A percentile compares a stretch with the other conserved stretches of the same genome.
These are phyloP conservation scores for Posidonia oceanica DNA, from an alignment of 116 monocot genomes.

Conservation along the genomic window DNA sequence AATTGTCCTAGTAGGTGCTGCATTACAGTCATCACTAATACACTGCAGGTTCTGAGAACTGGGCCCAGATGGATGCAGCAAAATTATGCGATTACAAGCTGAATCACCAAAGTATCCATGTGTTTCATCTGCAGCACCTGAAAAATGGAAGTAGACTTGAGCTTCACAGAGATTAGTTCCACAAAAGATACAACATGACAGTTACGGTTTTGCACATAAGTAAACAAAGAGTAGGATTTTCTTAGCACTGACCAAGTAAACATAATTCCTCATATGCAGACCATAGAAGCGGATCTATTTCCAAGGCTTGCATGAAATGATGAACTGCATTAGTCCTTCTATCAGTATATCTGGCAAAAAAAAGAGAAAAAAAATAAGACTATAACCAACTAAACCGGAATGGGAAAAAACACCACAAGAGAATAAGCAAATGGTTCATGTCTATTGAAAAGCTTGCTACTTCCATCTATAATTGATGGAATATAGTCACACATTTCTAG, in stretches of 20 bases:
- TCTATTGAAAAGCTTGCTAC: no score
- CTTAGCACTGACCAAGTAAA: slow-evolving; percentile 46
- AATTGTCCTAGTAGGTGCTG: slow-evolving; percentile 21
- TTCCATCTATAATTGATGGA: no score
- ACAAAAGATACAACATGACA: neutral
- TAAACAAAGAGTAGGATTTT: neutral
- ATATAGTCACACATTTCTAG: no score
- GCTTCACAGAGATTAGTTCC: neutral
- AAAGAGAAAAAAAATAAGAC: neutral
- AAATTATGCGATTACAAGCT: slow-evolving; percentile 50
- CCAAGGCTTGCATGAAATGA: slow-evolving; percentile 76
- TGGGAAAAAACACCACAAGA: no score
- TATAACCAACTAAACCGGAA: neutral
- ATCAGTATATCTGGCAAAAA: slow-evolving; percentile 53
- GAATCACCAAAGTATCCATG: slow-evolving; percentile 70
- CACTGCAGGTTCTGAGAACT: slow-evolving; percentile 32
- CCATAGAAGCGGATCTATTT: slow-evolving; percentile 92
- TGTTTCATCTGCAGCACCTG: slow-evolving; percentile 81
- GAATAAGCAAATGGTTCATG: neutral
- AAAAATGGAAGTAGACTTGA: slow-evolving; percentile 2
- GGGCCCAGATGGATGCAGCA: slow-evolving; percentile 43
- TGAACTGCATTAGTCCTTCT: slow-evolving; percentile 59
- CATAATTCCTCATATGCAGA: slow-evolving; percentile 95
- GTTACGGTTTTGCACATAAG: neutral
- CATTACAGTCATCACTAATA: slow-evolving; percentile 27